phyloP scores from a whole-genome alignment of 176 grass and related monocot species.

The Oropetium thomaeum region DNA sequence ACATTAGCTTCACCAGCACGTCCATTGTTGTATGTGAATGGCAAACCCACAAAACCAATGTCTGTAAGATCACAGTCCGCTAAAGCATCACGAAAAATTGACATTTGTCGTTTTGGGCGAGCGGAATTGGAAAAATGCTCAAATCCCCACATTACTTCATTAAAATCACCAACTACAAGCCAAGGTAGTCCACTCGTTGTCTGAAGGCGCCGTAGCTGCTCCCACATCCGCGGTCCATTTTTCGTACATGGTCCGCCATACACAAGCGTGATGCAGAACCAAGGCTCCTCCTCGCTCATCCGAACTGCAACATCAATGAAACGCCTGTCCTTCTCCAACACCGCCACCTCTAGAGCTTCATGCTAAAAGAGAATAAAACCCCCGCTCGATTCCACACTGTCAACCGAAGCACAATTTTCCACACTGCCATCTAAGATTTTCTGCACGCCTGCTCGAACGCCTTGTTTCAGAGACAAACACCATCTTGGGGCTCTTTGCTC shows the following conservation, averaged over 20 bases:
- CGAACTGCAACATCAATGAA: neutral
- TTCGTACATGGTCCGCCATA: neutral
- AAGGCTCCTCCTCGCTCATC: rapidly evolving
- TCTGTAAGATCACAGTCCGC: no score
- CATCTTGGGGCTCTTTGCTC: no score
- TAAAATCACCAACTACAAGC: neutral
- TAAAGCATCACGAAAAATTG: neutral
- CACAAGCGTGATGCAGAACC: neutral
- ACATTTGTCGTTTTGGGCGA: no score
- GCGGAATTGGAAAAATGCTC: no score
- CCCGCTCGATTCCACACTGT: neutral
- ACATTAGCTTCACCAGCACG: no score
- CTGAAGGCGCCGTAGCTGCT: neutral
- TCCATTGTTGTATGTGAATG: neutral
- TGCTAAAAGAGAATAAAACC: neutral
- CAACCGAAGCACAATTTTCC: neutral
- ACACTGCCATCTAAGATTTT: neutral
- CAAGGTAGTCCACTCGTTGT: neutral
- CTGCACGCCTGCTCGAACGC: no score
- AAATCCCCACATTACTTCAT: neutral
- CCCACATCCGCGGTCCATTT: neutral
- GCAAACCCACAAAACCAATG: neutral
- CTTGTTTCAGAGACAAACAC: no score
- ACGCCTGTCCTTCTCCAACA: neutral
- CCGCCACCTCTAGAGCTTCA: neutral